Percentiles rank a stretch among this genome's conserved stretches.
Conservation (phyloP, 2,329 filamentous ascomycete genomes). For the Verticillium isaacii region DNA sequence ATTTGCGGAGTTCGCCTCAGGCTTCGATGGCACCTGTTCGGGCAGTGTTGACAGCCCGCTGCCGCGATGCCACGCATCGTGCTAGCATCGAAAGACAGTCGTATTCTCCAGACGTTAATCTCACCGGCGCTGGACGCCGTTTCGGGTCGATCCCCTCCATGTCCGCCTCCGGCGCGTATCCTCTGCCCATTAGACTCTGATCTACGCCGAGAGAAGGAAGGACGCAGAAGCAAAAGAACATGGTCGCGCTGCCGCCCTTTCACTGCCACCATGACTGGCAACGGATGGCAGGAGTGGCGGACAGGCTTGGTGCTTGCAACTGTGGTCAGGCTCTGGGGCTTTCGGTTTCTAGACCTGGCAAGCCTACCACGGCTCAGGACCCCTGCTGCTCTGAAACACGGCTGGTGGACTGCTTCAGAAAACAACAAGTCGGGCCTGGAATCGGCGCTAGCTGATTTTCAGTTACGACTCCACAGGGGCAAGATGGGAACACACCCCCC, state of each 20-base stretch:
- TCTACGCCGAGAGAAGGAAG: background rate
- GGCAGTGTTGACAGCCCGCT: background rate
- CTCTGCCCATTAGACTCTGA: background rate
- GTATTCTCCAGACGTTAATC: background rate
- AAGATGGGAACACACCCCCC: constrained; percentile 16
- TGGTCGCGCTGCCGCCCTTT: background rate
- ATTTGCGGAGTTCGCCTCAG: background rate
- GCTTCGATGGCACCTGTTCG: background rate
- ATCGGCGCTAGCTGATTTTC: constrained; percentile 25
- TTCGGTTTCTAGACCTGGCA: background rate
- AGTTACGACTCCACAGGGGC: constrained; percentile 16
- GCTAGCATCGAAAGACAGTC: background rate
- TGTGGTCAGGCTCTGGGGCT: background rate
- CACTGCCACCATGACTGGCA: background rate
- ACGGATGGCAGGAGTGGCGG: background rate
- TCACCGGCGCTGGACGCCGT: background rate
- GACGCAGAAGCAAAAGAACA: background rate
- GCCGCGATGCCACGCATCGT: background rate
- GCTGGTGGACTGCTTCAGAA: constrained; percentile 47
- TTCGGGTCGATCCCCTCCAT: background rate
- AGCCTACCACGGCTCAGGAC: constrained; percentile 14
- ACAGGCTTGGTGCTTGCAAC: no score
- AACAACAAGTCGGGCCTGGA: constrained; percentile 27
- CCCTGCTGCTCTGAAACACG: constrained; percentile 40
- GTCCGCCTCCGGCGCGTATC: background rate